These are phyloP conservation scores for Oropetium thomaeum DNA, from an alignment of 176 grass and related monocot genomes.

Conservation along the genomic window DNA sequence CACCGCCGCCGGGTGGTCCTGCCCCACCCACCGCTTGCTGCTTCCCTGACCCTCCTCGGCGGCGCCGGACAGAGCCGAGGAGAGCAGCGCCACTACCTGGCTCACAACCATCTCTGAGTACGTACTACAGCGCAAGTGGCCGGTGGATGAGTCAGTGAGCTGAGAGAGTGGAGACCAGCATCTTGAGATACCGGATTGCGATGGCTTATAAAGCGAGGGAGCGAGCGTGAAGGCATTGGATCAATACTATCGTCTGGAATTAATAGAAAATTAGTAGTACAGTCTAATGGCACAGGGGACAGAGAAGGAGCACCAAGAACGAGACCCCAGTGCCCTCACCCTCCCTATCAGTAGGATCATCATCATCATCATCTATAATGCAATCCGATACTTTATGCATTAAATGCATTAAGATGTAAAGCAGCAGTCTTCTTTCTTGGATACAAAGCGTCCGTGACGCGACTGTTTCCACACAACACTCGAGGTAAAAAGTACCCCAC, in stretches of 20 bases:
- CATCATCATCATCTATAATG: background rate
- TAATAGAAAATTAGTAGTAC: no score
- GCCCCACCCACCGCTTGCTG: conserved; percentile 5
- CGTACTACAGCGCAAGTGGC: background rate
- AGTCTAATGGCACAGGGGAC: background rate
- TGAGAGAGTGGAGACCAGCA: conserved; percentile 16
- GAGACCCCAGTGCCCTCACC: background rate
- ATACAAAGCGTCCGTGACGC: conserved; percentile 28
- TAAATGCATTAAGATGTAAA: no score
- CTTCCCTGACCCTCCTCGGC: no score
- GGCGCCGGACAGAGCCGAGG: conserved; percentile 31
- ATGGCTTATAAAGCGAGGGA: conserved; percentile 32
- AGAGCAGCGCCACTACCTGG: conserved; percentile 48
- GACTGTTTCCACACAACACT: background rate
- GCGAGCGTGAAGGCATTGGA: background rate
- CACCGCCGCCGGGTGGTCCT: background rate
- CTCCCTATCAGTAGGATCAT: no score
- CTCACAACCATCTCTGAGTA: conserved; percentile 27
- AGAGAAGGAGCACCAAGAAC: conserved; percentile 37
- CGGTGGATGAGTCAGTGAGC: background rate
- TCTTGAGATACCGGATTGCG: background rate
- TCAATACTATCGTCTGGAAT: background rate
- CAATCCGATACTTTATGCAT: no score
- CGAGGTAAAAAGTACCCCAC: background rate
- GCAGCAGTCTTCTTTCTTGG: conserved; percentile 34